Conservation (phyloP, 257 asterid species). For the Petunia secreta region DNA sequence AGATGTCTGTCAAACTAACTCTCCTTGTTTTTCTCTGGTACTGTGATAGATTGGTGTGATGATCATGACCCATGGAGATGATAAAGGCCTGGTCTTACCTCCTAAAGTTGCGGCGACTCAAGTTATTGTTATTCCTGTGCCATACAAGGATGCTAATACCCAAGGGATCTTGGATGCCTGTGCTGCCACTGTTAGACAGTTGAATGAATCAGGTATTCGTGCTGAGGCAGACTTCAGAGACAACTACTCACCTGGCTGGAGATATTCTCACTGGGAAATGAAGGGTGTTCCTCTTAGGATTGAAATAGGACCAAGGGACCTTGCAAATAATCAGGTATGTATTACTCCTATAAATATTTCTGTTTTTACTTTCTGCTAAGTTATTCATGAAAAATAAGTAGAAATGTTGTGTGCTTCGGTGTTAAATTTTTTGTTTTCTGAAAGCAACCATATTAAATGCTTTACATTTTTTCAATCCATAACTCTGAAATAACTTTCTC, state of each 20-base stretch:
- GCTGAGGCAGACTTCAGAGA: constrained; percentile 91
- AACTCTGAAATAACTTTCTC: constrained; percentile 21
- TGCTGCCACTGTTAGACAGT: constrained; percentile 62
- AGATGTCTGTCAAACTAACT: constrained; percentile 5
- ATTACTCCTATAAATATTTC: background rate
- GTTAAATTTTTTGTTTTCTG: background rate
- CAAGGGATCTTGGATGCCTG: constrained; percentile 89
- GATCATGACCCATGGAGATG: constrained; percentile 98
- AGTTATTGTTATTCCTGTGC: constrained; percentile 89
- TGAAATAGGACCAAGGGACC: constrained; percentile 97
- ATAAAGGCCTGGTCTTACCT: constrained; percentile 94
- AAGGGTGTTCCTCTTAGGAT: constrained; percentile 98
- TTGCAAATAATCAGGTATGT: constrained; percentile 80
- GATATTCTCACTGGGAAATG: constrained; percentile 98
- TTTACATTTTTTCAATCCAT: background rate
- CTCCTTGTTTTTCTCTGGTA: constrained; percentile 23
- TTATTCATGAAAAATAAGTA: background rate
- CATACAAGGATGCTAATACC: constrained; percentile 91
- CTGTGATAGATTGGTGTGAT: constrained; percentile 87
- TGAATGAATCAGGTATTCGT: constrained; percentile 79
- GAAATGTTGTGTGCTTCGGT: background rate
- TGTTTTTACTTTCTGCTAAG: constrained; percentile 12
- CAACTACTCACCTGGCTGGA: constrained; percentile 99
- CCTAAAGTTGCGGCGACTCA: constrained; percentile 92
- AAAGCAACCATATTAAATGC: background rate